phyloP scores from a whole-genome alignment of 352 stramenopile genomes.

The Poterioochromonas sp. region DNA sequence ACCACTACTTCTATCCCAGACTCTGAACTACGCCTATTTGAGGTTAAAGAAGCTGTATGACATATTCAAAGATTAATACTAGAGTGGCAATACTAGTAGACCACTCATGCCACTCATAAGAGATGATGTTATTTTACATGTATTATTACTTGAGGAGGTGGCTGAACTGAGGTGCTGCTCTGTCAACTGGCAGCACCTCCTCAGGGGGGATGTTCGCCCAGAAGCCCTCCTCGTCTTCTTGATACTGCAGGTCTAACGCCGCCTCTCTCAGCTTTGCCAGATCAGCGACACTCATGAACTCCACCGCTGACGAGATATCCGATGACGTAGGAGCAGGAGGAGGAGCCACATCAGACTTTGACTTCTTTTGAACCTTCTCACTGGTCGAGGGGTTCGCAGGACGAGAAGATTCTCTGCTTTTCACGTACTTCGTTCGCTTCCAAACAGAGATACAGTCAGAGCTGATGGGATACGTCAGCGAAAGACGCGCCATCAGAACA shows the following conservation, averaged over 20 bases:
- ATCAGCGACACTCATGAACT: not conserved
- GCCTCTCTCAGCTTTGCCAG: not conserved
- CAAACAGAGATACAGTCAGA: constrained; percentile 20
- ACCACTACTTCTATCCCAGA: no score
- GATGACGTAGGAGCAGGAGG: not conserved
- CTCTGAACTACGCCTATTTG: no score
- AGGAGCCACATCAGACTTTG: not conserved
- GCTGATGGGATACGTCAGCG: not conserved
- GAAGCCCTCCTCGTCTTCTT: not conserved
- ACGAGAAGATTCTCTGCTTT: not conserved
- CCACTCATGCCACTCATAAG: no score
- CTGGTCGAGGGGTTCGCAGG: not conserved
- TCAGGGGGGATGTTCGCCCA: not conserved
- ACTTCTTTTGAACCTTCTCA: not conserved
- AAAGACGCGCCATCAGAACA: not conserved
- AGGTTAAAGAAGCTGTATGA: no score
- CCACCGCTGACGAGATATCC: not conserved
- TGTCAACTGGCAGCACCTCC: not conserved
- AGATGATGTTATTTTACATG: no score
- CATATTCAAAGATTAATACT: no score
- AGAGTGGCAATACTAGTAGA: no score
- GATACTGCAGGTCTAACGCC: constrained; percentile 5
- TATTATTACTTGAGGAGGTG: not conserved
- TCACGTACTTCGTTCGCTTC: constrained; percentile 14
- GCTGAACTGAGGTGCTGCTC: not conserved